Conservation (phyloP, 305 asterid genomes). For the Solanum aculeatissimum region DNA sequence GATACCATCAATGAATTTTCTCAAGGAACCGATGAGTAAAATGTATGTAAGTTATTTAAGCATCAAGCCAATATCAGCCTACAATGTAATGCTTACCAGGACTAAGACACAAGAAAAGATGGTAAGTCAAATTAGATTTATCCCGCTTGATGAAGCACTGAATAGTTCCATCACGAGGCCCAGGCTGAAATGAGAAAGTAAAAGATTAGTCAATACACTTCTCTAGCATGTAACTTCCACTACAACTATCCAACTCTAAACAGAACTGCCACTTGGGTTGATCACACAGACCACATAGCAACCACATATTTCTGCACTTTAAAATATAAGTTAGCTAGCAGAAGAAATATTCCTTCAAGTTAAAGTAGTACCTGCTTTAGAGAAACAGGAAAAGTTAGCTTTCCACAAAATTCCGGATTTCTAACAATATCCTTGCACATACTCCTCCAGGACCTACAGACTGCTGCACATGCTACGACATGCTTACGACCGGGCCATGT, state of each 20-base stretch:
- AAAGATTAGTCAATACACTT: neutral
- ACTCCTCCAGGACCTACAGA: conserved; percentile 93
- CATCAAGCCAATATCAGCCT: neutral
- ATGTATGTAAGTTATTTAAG: neutral
- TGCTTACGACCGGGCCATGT: conserved; percentile 86
- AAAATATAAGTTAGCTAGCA: neutral
- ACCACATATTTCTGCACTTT: neutral
- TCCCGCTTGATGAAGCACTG: conserved; percentile 27
- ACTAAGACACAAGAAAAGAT: conserved; percentile 20
- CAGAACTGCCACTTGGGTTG: neutral
- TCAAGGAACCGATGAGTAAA: neutral
- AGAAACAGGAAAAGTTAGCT: conserved; percentile 89
- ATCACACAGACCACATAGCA: neutral
- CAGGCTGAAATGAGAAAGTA: conserved; percentile 10
- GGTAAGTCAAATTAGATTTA: conserved; percentile 19
- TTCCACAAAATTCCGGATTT: conserved; percentile 71
- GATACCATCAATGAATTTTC: neutral
- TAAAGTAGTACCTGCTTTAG: conserved; percentile 59
- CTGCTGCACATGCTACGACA: conserved; percentile 85
- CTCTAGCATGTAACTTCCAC: neutral
- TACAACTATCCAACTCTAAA: neutral
- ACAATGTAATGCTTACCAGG: conserved; percentile 9
- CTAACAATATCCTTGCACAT: conserved; percentile 83
- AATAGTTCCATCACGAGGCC: conserved; percentile 20
- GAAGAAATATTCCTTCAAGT: neutral